phyloP scores from a whole-genome alignment of 23 red algal genomes.

The Gracilariopsis chorda region DNA sequence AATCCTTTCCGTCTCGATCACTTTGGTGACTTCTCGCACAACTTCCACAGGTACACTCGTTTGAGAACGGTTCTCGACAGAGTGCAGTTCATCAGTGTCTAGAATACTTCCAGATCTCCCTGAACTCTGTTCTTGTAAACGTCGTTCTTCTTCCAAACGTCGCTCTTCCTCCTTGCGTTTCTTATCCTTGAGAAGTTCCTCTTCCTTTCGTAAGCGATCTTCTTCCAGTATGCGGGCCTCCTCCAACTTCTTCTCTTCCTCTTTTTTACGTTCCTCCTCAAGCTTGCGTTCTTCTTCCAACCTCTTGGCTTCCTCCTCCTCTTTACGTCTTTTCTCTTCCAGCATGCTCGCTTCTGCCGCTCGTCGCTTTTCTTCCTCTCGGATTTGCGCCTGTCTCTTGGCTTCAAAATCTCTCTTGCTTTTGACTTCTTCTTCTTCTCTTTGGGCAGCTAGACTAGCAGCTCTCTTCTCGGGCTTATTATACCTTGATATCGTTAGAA shows the following conservation, averaged over 20 bases:
- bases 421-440: not conserved
- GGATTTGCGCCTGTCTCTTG: not conserved
- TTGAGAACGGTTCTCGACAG: too few relatives aligned
- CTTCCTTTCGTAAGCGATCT: not conserved
- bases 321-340: not conserved
- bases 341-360: not conserved
- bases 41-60: not conserved
- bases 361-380: not conserved
- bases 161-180: not conserved
- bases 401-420: conserved; percentile 36
- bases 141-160: not conserved
- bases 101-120: not conserved
- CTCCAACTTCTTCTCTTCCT: not conserved
- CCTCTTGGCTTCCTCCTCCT: not conserved
- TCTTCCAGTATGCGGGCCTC: not conserved
- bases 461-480: not conserved
- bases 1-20: not conserved
- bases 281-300: not conserved
- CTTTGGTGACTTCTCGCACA: not conserved
- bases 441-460: not conserved
- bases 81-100: not conserved
- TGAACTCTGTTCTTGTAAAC: not conserved
- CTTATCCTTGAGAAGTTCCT: not conserved
- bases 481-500: conserved; percentile 14
- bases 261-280: not conserved